Percentiles rank a stretch among this genome's conserved stretches.
phyloP scores from a whole-genome alignment of 208 protist species.

The Perkinsela sp. region DNA sequence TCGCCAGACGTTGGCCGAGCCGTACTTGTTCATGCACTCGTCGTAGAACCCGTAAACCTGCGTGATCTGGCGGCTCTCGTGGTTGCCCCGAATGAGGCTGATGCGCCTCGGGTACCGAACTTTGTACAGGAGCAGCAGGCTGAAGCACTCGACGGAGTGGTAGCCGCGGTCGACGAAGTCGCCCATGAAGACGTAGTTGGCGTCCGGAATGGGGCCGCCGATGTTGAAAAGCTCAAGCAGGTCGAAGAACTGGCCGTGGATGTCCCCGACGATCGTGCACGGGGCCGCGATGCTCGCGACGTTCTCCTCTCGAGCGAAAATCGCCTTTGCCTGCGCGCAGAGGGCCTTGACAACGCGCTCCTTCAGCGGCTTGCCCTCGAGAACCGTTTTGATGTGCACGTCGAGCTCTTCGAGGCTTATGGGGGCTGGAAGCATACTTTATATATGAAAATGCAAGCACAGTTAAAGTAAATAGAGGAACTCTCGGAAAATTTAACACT shows the following conservation, averaged over 20 bases:
- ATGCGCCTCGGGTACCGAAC: constrained; percentile 80
- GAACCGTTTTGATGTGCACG: constrained; percentile 79
- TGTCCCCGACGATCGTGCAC: constrained; percentile 73
- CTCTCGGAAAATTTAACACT: too few relatives aligned
- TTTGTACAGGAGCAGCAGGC: constrained; percentile 87
- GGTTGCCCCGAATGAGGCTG: constrained; percentile 80
- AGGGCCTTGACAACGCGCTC: constrained; percentile 66
- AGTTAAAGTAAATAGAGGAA: too few relatives aligned
- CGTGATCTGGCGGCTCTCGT: constrained; percentile 80
- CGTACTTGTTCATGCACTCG: constrained; percentile 95
- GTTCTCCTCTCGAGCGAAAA: constrained; percentile 54
- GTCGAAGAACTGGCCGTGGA: constrained; percentile 85
- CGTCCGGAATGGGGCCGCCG: constrained; percentile 76
- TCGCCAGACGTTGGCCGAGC: constrained; percentile 94
- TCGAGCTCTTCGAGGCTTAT: constrained; percentile 49
- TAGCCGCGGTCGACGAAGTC: constrained; percentile 96
- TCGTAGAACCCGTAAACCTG: constrained; percentile 98
- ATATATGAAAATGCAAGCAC: too few relatives aligned
- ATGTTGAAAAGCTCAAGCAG: constrained; percentile 84
- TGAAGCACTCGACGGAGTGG: constrained; percentile 90
- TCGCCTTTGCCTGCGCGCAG: constrained; percentile 38
- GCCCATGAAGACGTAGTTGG: constrained; percentile 88
- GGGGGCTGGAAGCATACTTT: neutral
- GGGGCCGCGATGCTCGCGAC: constrained; percentile 61
- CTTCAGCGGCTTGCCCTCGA: constrained; percentile 68